A percentile compares a stretch with the other conserved stretches of the same genome.
phyloP scores from a whole-genome alignment of 1,284 basidiomycete genomes.

The Laetiporus sulphureus region DNA sequence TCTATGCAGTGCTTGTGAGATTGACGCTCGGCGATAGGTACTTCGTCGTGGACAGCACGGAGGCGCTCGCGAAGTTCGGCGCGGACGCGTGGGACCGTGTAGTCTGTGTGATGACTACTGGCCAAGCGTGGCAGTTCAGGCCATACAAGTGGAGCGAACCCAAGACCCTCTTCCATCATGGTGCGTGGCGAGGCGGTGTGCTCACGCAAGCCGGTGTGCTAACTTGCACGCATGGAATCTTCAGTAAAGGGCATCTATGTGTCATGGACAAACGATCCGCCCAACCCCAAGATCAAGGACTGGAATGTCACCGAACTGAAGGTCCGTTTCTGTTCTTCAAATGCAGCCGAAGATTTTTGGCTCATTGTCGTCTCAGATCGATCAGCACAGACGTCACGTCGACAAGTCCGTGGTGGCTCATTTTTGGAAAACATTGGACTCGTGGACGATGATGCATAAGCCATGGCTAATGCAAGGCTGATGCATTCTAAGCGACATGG shows the following conservation, averaged over 20 bases:
- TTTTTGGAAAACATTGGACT: conserved; percentile 90
- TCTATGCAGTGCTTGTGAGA: background rate
- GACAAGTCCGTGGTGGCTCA: conserved; percentile 93
- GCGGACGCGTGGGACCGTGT: conserved; percentile 93
- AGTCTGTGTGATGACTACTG: conserved; percentile 94
- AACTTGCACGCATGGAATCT: background rate
- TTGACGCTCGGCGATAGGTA: conserved; percentile 35
- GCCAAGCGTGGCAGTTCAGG: conserved; percentile 96
- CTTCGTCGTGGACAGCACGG: conserved; percentile 88
- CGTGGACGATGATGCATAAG: conserved; percentile 78
- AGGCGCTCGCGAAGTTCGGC: conserved; percentile 88
- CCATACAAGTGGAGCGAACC: conserved; percentile 96
- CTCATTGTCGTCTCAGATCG: conserved; percentile 62
- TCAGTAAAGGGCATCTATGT: conserved; percentile 91
- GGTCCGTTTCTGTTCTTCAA: conserved; percentile 34
- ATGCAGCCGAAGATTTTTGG: no score
- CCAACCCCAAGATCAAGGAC: conserved; percentile 83
- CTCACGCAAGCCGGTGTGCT: conserved; percentile 1
- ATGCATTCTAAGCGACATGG: no score
- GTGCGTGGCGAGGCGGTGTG: conserved; percentile 48
- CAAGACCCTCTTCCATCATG: conserved; percentile 86
- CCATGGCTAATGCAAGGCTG: conserved; percentile 54
- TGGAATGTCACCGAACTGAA: conserved; percentile 97
- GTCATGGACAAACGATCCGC: conserved; percentile 87
- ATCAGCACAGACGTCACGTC: conserved; percentile 85